Percentiles rank a stretch among this genome's conserved stretches.
Conservation (phyloP, 2,329 filamentous ascomycete genomes). For the Septoria petroselini region DNA sequence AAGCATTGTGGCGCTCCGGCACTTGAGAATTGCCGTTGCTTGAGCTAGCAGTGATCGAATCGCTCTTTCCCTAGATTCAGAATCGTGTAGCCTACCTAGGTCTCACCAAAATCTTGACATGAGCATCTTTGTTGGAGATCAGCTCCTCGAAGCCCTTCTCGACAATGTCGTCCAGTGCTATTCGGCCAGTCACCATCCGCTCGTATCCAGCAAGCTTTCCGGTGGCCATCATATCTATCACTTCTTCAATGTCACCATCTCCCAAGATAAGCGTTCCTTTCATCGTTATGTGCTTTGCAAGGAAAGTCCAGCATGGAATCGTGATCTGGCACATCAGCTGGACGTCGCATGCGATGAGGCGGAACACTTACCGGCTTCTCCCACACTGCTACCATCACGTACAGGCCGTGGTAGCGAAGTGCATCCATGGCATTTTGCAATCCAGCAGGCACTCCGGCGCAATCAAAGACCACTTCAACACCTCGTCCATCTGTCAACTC, state of each 20-base stretch:
- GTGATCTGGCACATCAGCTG: constrained; percentile 13
- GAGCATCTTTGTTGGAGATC: constrained; percentile 20
- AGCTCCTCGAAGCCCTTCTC: constrained; percentile 22
- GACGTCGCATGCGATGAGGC: neutral
- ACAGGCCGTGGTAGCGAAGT: constrained; percentile 21
- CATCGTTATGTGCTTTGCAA: constrained; percentile 24
- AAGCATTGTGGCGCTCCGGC: too few species aligned
- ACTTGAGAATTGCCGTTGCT: too few species aligned
- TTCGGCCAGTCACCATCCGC: constrained; percentile 22
- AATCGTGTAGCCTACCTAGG: constrained; percentile 5
- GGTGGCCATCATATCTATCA: constrained; percentile 20
- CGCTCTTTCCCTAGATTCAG: too few species aligned
- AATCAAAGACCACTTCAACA: constrained; percentile 30
- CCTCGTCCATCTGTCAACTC: constrained; percentile 19
- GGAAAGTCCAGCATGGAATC: constrained; percentile 19
- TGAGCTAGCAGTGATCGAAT: too few species aligned
- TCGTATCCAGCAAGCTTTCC: constrained; percentile 20
- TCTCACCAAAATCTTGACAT: constrained; percentile 23
- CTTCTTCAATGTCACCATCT: constrained; percentile 19
- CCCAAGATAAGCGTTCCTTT: constrained; percentile 23
- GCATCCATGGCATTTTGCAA: constrained; percentile 26
- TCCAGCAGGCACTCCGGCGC: constrained; percentile 22
- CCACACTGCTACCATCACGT: constrained; percentile 30
- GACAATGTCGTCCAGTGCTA: constrained; percentile 19
- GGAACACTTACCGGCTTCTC: constrained; percentile 21